A percentile compares a stretch with the other conserved stretches of the same genome.
Evolutionary conservation across 495 filamentous ascomycete genomes (phyloP).

Genomic region (Thozetella sp.): DNA sequence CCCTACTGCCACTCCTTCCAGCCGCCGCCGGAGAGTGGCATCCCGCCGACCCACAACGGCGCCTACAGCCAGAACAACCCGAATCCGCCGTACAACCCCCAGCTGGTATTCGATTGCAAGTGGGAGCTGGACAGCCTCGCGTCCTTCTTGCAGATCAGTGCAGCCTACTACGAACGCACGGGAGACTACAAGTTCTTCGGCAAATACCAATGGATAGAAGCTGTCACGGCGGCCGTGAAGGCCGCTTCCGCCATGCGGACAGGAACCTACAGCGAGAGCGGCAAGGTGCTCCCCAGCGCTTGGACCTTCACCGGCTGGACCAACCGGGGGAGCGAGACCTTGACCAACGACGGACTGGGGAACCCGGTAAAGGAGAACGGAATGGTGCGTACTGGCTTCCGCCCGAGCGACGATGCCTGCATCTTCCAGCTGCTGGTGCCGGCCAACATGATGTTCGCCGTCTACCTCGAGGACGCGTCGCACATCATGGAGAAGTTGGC

Average conservation of each 20-base stretch:
- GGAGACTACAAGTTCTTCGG: slow-evolving; percentile 58
- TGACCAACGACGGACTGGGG: slow-evolving; percentile 62
- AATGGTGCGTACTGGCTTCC: slow-evolving; percentile 63
- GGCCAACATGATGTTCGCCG: slow-evolving; percentile 67
- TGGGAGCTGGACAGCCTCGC: slow-evolving; percentile 66
- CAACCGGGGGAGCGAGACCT: slow-evolving; percentile 57
- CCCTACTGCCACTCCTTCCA: slow-evolving; percentile 68
- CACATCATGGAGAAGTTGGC: slow-evolving; percentile 54
- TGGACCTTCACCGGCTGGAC: slow-evolving; percentile 63
- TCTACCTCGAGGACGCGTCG: slow-evolving; percentile 54
- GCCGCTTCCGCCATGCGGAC: slow-evolving; percentile 61
- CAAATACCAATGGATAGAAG: slow-evolving; percentile 60
- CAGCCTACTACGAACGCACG: slow-evolving; percentile 58
- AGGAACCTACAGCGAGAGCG: slow-evolving; percentile 58
- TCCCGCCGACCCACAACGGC: slow-evolving; percentile 47
- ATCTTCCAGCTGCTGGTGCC: slow-evolving; percentile 62
- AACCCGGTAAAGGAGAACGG: slow-evolving; percentile 63
- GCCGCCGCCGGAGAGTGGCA: slow-evolving; percentile 54
- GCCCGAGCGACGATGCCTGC: slow-evolving; percentile 63
- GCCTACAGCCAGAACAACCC: slow-evolving; percentile 49
- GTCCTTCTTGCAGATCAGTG: slow-evolving; percentile 61
- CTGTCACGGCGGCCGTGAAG: slow-evolving; percentile 54
- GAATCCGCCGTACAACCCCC: slow-evolving; percentile 46
- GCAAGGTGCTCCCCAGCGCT: slow-evolving; percentile 49
- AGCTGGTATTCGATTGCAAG: slow-evolving; percentile 63